Evolutionary conservation across 2,329 filamentous ascomycete genomes (phyloP).

Genomic region (Amylocarpus encephaloides): DNA sequence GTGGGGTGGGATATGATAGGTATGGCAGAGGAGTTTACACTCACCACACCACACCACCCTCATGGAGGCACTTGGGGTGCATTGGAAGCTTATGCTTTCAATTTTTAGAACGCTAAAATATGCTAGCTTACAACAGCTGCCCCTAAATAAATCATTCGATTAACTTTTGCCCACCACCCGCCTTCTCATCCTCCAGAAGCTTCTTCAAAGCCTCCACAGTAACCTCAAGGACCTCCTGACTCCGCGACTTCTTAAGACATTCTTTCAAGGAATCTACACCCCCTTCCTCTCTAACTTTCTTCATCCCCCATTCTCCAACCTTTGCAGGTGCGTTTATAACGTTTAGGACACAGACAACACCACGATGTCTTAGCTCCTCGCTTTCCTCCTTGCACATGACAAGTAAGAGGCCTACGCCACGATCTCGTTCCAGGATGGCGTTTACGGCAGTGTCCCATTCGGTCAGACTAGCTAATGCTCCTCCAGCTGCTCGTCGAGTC

Average conservation of each 20-base stretch:
- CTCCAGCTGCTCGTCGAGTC: slow-evolving; percentile 78
- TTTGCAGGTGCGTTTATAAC: slow-evolving; percentile 62
- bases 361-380: slow-evolving; percentile 64
- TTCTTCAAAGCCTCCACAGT: slow-evolving; percentile 66
- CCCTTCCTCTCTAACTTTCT: slow-evolving; percentile 53
- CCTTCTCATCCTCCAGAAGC: slow-evolving; percentile 22
- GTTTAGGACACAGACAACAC: slow-evolving; percentile 69
- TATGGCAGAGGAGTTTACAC: no score
- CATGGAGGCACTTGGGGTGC: no score
- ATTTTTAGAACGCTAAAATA: no score
- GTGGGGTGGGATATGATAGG: no score
- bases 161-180: slow-evolving; percentile 6
- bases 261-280: slow-evolving; percentile 64
- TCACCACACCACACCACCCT: no score
- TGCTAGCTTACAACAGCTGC: no score
- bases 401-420: slow-evolving; percentile 74
- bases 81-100: no score
- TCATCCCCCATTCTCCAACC: slow-evolving; percentile 53
- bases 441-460: slow-evolving; percentile 69
- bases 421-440: slow-evolving; percentile 62
- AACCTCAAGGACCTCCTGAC: slow-evolving; percentile 62
- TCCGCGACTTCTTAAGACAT: slow-evolving; percentile 61
- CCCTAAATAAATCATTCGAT: neutral
- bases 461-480: slow-evolving; percentile 79
- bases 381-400: slow-evolving; percentile 68